A percentile compares a stretch with the other conserved stretches of the same genome.
phyloP scores from a whole-genome alignment of 345 rosid species.

The Angophora floribunda region DNA sequence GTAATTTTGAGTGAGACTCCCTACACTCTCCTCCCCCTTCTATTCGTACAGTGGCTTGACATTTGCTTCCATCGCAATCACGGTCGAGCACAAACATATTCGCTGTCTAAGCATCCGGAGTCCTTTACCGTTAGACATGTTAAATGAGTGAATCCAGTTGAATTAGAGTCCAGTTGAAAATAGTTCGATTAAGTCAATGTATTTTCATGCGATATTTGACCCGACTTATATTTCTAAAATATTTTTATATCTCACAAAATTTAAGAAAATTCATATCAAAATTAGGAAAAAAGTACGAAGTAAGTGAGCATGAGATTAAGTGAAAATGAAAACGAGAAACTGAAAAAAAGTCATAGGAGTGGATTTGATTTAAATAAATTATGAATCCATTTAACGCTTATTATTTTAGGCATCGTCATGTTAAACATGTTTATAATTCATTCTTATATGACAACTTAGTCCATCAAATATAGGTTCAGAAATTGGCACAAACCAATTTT shows the following conservation, averaged over 20 bases:
- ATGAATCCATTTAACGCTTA: too few species aligned
- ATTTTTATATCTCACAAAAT: too few species aligned
- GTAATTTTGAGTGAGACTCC: not conserved
- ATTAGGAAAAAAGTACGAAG: fast-evolving
- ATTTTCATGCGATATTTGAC: not conserved
- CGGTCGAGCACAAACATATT: not conserved
- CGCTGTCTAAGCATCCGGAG: too few species aligned
- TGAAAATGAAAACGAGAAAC: fast-evolving
- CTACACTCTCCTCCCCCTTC: not conserved
- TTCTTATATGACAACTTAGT: fast-evolving
- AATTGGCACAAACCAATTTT: not conserved
- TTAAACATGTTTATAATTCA: too few species aligned
- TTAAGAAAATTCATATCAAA: too few species aligned
- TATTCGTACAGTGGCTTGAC: not conserved
- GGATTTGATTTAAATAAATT: too few species aligned
- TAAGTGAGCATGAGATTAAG: fast-evolving
- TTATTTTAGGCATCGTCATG: too few species aligned
- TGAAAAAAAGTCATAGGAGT: fast-evolving
- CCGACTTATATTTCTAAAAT: fast-evolving
- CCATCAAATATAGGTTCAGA: fast-evolving
- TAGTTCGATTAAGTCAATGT: fast-evolving
- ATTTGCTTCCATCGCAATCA: not conserved
- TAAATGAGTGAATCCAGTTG: fast-evolving
- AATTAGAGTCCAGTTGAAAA: fast-evolving
- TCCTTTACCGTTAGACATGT: not conserved